Evolutionary conservation across 2,329 filamentous ascomycete genomes (phyloP), one percentile per base, ranked within the genome.

Genomic region (Alternaria consortialis): DNA sequence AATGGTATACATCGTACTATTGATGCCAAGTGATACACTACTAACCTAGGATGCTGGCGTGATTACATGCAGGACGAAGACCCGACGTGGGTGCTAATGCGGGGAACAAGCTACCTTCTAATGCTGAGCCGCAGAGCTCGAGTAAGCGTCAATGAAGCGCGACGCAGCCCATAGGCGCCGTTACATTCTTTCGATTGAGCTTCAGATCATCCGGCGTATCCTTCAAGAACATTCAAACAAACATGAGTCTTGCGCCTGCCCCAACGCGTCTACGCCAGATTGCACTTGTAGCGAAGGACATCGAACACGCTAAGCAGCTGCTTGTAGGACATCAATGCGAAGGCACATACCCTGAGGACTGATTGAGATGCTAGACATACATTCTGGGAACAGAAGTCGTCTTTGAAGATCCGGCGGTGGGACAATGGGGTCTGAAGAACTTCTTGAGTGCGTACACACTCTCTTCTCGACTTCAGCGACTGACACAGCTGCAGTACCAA

Each of bases 381-480:
- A 68, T 82, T 3, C 68, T 82, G 6, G 77, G 74, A n/a, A 78
- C 75, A 5, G 74, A 79, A 57, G 77, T 82, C 15, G 68, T 81
- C 8, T 81, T 75, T 42, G 74, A 77, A 58, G 80, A 82, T 57
- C 72, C 77, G 13, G 60, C 61, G 3, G 79, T 82, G 4, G 73
- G 58, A 15, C 74, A 78, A 69, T 82, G 74, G 71, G 80, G 80
- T 0, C 60, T 81, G 34, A 74, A 77, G 62, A 82, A 82, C 63
- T 73, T 81, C 58, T 62, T 82, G 25, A 62, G 79, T 80, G 63
- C 7, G 63, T 53, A 9, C 23, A n/a, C 13, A 17, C 20, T 50
- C 11, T 20, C 20, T 11, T 36, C 9, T 9, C 13, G 11, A 1
- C 43, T 42, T 9, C 32, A 53, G 11, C 17, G 1, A 42, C 57